Percentiles rank a stretch among this genome's conserved stretches.
Conservation (phyloP, 345 rosid species). For the Bretschneidera sinensis region DNA sequence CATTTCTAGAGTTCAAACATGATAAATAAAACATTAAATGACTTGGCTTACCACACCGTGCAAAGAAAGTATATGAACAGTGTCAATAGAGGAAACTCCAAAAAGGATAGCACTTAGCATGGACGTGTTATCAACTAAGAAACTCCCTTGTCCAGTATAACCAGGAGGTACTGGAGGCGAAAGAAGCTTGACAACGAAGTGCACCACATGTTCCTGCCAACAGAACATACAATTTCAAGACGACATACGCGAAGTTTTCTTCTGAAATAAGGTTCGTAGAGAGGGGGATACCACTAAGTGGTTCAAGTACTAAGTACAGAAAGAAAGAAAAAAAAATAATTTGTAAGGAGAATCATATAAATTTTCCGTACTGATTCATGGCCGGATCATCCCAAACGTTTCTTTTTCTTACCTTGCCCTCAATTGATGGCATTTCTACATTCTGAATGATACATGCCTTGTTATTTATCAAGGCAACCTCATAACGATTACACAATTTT, state of each 20-base stretch:
- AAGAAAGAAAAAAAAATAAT: no score
- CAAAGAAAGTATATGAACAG: conserved; percentile 54
- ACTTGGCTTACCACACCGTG: conserved; percentile 58
- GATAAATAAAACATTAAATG: no score
- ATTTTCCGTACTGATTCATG: not conserved
- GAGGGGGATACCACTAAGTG: no score
- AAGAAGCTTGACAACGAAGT: conserved; percentile 55
- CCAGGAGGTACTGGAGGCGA: conserved; percentile 48
- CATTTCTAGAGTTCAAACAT: not conserved
- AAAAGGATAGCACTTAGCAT: conserved; percentile 50
- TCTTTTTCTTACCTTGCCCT: not conserved
- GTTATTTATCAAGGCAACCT: not conserved
- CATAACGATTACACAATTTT: no score
- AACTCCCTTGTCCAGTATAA: conserved; percentile 32
- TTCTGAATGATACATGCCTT: not conserved
- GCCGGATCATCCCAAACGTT: not conserved
- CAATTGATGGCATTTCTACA: not conserved
- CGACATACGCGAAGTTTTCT: no score
- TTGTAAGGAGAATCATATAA: not conserved
- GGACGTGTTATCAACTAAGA: conserved; percentile 44
- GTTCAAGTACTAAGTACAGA: no score
- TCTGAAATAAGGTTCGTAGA: no score
- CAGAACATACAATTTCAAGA: conserved; percentile 10
- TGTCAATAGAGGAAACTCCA: conserved; percentile 48
- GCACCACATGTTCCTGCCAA: conserved; percentile 59